Percentiles rank a stretch among this genome's conserved stretches.
Conservation (phyloP, 805 yeast genomes). For the Kuraishia cidri region DNA sequence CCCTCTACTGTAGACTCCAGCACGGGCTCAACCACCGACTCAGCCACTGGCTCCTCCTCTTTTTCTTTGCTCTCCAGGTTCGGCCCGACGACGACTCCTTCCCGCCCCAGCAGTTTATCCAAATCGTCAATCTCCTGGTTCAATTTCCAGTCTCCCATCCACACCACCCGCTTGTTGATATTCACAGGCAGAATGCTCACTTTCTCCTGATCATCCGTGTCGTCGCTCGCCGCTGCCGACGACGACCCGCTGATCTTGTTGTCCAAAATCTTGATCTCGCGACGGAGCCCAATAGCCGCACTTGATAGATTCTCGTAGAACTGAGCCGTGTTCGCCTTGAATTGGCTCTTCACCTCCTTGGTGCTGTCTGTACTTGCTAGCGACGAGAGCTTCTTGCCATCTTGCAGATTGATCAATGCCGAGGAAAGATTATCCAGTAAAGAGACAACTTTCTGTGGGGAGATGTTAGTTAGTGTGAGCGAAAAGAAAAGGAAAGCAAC, state of each 20-base stretch:
- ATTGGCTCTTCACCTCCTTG: constrained; percentile 23
- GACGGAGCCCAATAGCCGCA: constrained; percentile 51
- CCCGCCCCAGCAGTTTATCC: constrained; percentile 9
- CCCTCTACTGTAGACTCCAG: no score
- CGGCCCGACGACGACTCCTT: no score
- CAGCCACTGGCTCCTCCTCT: no score
- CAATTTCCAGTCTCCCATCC: constrained; percentile 52
- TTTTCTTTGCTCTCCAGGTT: no score
- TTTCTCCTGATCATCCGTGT: constrained; percentile 10
- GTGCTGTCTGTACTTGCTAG: constrained; percentile 9
- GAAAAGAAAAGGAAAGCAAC: not conserved
- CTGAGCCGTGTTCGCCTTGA: constrained; percentile 30
- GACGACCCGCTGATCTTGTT: constrained; percentile 36
- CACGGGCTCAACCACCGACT: no score
- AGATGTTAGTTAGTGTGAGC: not conserved
- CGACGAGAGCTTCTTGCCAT: constrained; percentile 15
- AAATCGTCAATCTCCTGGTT: constrained; percentile 31
- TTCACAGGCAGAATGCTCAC: constrained; percentile 57
- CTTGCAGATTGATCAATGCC: constrained; percentile 30
- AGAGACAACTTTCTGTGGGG: constrained; percentile 31
- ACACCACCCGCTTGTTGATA: constrained; percentile 63
- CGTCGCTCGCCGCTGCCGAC: constrained; percentile 1
- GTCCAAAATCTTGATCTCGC: constrained; percentile 60
- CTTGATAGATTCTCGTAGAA: constrained; percentile 49
- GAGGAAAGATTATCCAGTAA: constrained; percentile 39